Evolutionary conservation across 1,139 yeast genomes (phyloP).

Genomic region (Nakaseomyces glabratus): DNA sequence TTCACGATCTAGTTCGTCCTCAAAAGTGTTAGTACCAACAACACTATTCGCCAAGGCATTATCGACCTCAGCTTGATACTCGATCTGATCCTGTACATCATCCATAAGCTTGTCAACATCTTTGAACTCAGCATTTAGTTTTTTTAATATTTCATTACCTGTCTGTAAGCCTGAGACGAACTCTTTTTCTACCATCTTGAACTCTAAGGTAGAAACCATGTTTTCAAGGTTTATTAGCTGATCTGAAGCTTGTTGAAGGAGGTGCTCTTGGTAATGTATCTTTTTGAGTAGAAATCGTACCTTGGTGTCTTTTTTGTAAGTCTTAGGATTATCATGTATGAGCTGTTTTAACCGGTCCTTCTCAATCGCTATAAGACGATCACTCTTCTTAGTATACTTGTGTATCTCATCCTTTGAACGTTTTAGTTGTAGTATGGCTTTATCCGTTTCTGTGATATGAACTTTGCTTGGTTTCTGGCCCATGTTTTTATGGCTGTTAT

Average conservation of each 20-base stretch:
- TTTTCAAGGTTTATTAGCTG: conserved; percentile 73
- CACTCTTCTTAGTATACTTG: conserved; percentile 61
- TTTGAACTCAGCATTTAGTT: conserved; percentile 68
- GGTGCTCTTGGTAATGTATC: conserved; percentile 70
- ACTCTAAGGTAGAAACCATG: conserved; percentile 70
- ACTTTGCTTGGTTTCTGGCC: conserved; percentile 30
- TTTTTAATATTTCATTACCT: conserved; percentile 68
- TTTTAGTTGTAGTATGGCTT: conserved; percentile 76
- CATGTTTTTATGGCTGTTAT: no score
- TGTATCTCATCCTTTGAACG: conserved; percentile 77
- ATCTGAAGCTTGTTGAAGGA: conserved; percentile 58
- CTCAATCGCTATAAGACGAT: conserved; percentile 39
- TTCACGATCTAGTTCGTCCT: conserved; percentile 50
- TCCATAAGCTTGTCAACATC: conserved; percentile 78
- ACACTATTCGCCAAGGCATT: conserved; percentile 40
- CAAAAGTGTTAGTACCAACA: conserved; percentile 37
- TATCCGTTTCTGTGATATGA: conserved; percentile 71
- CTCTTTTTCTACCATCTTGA: conserved; percentile 79
- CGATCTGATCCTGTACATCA: conserved; percentile 71
- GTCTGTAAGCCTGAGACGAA: conserved; percentile 69
- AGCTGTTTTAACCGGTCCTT: conserved; percentile 24
- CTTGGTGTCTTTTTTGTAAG: conserved; percentile 33
- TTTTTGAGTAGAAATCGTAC: conserved; percentile 63
- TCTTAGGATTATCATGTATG: conserved; percentile 21
- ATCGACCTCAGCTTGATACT: conserved; percentile 62